A percentile compares a stretch with the other conserved stretches of the same genome.
Evolutionary conservation across 768 basidiomycete genomes (phyloP).

Genomic region (Termitomyces sp.): DNA sequence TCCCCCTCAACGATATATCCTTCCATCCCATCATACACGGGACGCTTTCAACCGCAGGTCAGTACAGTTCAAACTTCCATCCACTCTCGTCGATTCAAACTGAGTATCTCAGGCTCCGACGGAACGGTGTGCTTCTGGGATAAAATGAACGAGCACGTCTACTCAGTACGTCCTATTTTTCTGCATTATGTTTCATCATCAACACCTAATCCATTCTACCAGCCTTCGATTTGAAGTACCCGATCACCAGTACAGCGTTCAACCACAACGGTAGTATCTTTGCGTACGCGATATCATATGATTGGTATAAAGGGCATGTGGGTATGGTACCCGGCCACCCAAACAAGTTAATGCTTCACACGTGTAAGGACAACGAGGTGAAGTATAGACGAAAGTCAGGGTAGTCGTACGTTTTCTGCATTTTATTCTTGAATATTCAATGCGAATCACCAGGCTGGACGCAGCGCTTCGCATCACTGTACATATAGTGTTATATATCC

Average conservation of each 20-base stretch:
- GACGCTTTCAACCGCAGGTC: conserved; percentile 79
- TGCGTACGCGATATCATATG: conserved; percentile 89
- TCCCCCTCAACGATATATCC: conserved; percentile 78
- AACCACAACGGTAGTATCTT: conserved; percentile 86
- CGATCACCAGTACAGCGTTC: conserved; percentile 79
- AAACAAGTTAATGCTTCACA: conserved; percentile 82
- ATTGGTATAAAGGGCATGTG: conserved; percentile 89
- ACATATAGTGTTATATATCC: neutral
- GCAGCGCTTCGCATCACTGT: neutral
- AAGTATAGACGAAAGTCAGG: conserved; percentile 30
- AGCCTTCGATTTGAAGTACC: conserved; percentile 67
- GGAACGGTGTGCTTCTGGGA: conserved; percentile 93
- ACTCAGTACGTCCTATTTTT: no score
- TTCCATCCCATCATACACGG: conserved; percentile 84
- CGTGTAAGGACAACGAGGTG: conserved; percentile 82
- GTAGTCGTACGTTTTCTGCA: neutral
- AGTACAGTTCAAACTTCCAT: neutral
- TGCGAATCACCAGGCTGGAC: neutral
- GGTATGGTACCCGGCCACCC: conserved; percentile 70
- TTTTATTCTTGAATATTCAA: neutral
- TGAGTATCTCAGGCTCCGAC: conserved; percentile 56
- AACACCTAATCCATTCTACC: conserved; percentile 34
- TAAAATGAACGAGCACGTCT: conserved; percentile 76
- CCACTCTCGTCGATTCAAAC: neutral
- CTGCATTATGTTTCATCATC: neutral